Evolutionary conservation across 805 yeast genomes (phyloP).

Genomic region (Barnettozyma siamensis): DNA sequence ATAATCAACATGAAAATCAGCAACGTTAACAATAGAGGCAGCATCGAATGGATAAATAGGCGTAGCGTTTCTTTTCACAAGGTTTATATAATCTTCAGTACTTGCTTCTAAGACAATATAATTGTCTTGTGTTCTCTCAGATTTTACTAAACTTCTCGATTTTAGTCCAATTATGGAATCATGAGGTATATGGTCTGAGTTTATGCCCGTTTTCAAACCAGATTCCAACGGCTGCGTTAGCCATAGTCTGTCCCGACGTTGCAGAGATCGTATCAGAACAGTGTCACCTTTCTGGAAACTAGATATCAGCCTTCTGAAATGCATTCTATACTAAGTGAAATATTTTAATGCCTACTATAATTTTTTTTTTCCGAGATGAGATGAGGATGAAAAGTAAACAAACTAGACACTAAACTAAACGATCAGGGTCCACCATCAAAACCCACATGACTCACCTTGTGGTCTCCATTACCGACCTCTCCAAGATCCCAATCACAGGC

Average conservation of each 20-base stretch:
- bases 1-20: slow-evolving; percentile 41
- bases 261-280: slow-evolving; percentile 17
- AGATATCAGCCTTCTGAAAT: slow-evolving; percentile 7
- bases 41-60: slow-evolving; percentile 50
- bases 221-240: slow-evolving; percentile 20
- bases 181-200: slow-evolving; percentile 28
- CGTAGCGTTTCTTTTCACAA: slow-evolving; percentile 39
- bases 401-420: not conserved
- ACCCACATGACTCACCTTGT: not conserved
- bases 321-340: not conserved
- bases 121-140: slow-evolving; percentile 22
- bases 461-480: not conserved
- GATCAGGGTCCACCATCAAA: too few species aligned
- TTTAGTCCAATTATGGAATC: slow-evolving; percentile 33
- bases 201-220: slow-evolving; percentile 19
- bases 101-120: slow-evolving; percentile 35
- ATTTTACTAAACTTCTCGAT: slow-evolving; percentile 30
- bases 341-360: not conserved
- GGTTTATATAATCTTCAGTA: slow-evolving; percentile 40
- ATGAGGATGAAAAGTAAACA: not conserved
- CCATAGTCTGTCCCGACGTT: slow-evolving; percentile 20
- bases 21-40: slow-evolving; percentile 37
- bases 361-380: slow-evolving; percentile 1
- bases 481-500: not conserved
- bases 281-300: slow-evolving; percentile 15